phyloP scores from a whole-genome alignment of 257 asterid species.

The Forsythia suspensa region DNA sequence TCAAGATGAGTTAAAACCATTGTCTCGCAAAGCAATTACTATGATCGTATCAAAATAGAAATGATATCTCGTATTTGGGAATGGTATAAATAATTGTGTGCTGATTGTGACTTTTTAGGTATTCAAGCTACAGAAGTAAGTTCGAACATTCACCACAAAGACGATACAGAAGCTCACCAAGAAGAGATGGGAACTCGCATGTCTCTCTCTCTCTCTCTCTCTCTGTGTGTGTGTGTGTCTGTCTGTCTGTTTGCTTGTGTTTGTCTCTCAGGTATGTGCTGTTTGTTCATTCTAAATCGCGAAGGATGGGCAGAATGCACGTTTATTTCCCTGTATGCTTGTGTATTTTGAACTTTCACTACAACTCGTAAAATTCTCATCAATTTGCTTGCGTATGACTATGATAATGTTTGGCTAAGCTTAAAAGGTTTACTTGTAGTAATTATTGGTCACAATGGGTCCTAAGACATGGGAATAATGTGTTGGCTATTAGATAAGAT shows the following conservation, averaged over 20 bases:
- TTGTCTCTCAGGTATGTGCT: neutral
- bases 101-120: conserved; percentile 36
- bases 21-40: neutral
- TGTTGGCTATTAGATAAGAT: too few species aligned
- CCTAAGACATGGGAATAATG: too few species aligned
- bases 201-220: conserved; percentile 45
- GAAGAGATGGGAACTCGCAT: conserved; percentile 90
- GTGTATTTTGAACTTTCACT: neutral
- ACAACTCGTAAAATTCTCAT: neutral
- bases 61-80: neutral
- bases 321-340: neutral
- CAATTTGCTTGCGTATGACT: neutral
- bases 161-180: conserved; percentile 64
- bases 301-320: neutral
- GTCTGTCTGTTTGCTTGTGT: neutral
- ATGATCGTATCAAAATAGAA: neutral
- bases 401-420: neutral
- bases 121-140: conserved; percentile 64
- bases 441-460: too few species aligned
- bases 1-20: neutral
- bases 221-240: neutral
- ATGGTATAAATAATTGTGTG: neutral
- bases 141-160: conserved; percentile 69
- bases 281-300: neutral
- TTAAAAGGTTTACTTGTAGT: neutral